Base-by-base conservation (phyloP, 176 grass and related monocot genomes). In the Cenchrus purpureus region DNA sequence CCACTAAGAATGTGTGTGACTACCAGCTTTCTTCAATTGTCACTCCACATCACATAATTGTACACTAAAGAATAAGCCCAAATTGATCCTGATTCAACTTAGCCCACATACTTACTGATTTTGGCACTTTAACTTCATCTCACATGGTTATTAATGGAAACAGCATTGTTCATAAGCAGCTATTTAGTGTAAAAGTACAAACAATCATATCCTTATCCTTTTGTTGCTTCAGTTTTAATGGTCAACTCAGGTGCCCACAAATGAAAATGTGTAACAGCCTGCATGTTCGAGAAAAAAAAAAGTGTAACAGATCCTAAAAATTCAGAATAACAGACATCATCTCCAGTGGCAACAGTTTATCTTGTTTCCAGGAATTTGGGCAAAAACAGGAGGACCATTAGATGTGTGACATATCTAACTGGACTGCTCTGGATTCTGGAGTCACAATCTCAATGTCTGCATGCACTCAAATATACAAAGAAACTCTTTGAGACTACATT, bases 281-380 rank as follows among this genome's bases (percentile, higher is more conserved):
- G 22, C 22, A 25, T 25, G 22, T 25, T 25, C 22, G 22, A 25
- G 22, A 25, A 25, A 25, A 25, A 25, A 13, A 20, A 80, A 63
- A 62, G 55, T 68, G 50, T 45, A 83, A 32, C 42, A 83, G 7
- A 75, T 76, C 16, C 61, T 76, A 45, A 52, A 62, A 17, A 43
- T 42, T 57, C 1, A 59, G 54, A 48, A 77, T 59, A 59, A 28
- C n/a, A 62, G 22, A 2, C 19, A 73, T 8, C 78, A 78, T 40
- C 78, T 71, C n/a, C 19, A 45, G 14, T 64, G 68, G 25, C 46
- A 82, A 48, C 16, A 68, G 31, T 31, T 52, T 53, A 74, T 10
- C n/a, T 53, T 79, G 58, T 28, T 74, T 54, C 28, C 49, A 2
- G 0, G 53, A 53, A 79, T 79, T 54, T 19, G 19, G 42, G 1